Conservation (phyloP, 1,284 basidiomycete genomes). For the Rhodotorula glutinis region DNA sequence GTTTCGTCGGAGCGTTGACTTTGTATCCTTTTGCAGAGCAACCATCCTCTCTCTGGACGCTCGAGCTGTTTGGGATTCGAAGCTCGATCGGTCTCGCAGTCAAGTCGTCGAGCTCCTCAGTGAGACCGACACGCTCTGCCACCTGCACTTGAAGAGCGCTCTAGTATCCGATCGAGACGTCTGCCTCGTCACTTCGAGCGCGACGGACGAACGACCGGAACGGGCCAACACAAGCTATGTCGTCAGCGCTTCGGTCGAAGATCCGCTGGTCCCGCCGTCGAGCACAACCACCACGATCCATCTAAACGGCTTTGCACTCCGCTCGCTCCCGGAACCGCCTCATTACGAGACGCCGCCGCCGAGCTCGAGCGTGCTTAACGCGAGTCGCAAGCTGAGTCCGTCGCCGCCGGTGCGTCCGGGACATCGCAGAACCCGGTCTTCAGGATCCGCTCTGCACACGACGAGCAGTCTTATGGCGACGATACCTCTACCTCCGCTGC, state of each 20-base stretch:
- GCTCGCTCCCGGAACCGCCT: constrained; percentile 20
- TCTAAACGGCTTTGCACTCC: constrained; percentile 31
- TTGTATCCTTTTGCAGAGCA: not conserved
- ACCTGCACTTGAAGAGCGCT: not conserved
- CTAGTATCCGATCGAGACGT: constrained; percentile 27
- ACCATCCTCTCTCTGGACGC: constrained; percentile 24
- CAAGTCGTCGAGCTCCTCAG: constrained; percentile 16
- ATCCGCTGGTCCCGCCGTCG: constrained; percentile 22
- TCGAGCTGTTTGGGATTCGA: constrained; percentile 26
- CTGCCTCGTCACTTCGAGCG: constrained; percentile 5
- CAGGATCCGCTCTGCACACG: constrained; percentile 7
- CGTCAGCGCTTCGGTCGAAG: constrained; percentile 20
- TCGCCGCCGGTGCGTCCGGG: constrained; percentile 14
- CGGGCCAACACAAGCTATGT: constrained; percentile 14
- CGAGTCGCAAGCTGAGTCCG: not conserved
- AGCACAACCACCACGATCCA: constrained; percentile 17
- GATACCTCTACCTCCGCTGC: constrained; percentile 18
- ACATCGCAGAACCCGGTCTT: constrained; percentile 29
- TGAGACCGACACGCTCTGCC: constrained; percentile 12
- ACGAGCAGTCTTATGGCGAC: constrained; percentile 2
- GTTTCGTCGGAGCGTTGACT: too few relatives aligned
- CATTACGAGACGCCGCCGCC: constrained; percentile 26
- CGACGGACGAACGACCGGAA: not conserved
- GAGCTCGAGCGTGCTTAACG: not conserved
- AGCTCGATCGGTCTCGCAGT: constrained; percentile 12